These are phyloP conservation scores for Sclerotinia sclerotiorum DNA, from an alignment of 2,329 filamentous ascomycete genomes.

Conservation along the genomic window DNA sequence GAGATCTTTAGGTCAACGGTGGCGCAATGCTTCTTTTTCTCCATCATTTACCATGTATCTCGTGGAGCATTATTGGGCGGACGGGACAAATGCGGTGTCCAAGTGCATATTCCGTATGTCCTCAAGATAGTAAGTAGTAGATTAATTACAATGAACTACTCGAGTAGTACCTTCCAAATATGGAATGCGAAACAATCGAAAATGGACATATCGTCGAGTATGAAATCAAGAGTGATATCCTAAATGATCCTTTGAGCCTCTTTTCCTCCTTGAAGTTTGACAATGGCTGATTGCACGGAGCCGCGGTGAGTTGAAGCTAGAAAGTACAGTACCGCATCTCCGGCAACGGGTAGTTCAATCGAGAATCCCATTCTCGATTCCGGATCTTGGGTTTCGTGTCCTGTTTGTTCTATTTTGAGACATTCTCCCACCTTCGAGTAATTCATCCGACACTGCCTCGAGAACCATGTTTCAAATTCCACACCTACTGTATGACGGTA, in stretches of 20 bases:
- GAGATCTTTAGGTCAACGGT: conserved; percentile 12
- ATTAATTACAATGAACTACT: conserved; percentile 9
- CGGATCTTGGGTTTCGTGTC: conserved; percentile 5
- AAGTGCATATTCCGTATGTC: conserved; percentile 4
- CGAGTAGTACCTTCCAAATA: conserved; percentile 12
- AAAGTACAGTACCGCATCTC: conserved; percentile 11
- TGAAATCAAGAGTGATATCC: conserved; percentile 20
- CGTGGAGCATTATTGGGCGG: not conserved
- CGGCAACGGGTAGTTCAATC: conserved; percentile 1
- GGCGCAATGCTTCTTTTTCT: conserved; percentile 13
- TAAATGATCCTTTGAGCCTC: conserved; percentile 23
- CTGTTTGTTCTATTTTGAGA: conserved; percentile 18
- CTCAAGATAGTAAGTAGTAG: conserved; percentile 1
- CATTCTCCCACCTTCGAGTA: conserved; percentile 14
- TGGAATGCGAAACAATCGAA: conserved; percentile 20
- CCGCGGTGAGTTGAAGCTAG: not conserved
- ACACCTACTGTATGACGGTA: not conserved
- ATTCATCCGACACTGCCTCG: conserved; percentile 20
- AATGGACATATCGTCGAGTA: conserved; percentile 7
- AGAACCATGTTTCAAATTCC: conserved; percentile 15
- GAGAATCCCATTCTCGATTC: conserved; percentile 11
- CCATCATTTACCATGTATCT: conserved; percentile 4
- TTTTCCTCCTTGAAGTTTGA: not conserved
- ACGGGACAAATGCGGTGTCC: conserved; percentile 3
- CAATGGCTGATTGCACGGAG: not conserved